Percentiles rank a stretch among this genome's conserved stretches.
Evolutionary conservation across 1,284 basidiomycete genomes (phyloP).

Genomic region (Microbotryomycetes sp.): DNA sequence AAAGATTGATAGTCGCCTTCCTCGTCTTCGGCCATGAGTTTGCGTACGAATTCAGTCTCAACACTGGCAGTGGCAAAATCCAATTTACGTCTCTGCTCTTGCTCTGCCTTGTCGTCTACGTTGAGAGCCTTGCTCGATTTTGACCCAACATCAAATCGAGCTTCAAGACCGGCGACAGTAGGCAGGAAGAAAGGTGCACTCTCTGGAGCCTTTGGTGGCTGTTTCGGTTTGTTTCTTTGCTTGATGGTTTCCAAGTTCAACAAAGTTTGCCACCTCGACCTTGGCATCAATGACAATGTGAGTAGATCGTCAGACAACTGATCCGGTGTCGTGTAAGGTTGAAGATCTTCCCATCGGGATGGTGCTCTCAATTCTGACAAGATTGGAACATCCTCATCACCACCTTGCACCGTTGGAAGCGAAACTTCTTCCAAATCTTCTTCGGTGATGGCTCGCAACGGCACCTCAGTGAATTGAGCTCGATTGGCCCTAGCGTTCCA

Average conservation of each 20-base stretch:
- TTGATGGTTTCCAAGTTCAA: slow-evolving; percentile 94
- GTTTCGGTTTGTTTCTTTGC: slow-evolving; percentile 94
- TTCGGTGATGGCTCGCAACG: slow-evolving; percentile 71
- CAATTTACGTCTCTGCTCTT: slow-evolving; percentile 50
- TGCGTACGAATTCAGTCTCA: slow-evolving; percentile 68
- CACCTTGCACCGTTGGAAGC: slow-evolving; percentile 77
- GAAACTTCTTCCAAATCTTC: slow-evolving; percentile 57
- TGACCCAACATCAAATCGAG: slow-evolving; percentile 60
- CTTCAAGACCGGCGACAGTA: slow-evolving; percentile 74
- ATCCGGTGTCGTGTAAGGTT: slow-evolving; percentile 67
- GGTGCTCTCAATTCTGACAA: slow-evolving; percentile 21
- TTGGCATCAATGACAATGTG: slow-evolving; percentile 84
- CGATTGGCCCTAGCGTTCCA: slow-evolving; percentile 72
- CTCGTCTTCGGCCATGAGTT: slow-evolving; percentile 54
- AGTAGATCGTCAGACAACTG: slow-evolving; percentile 79
- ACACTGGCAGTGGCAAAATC: slow-evolving; percentile 53
- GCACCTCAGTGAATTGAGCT: slow-evolving; percentile 81
- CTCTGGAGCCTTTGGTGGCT: slow-evolving; percentile 88
- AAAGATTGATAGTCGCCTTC: slow-evolving; percentile 66
- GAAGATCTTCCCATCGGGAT: slow-evolving; percentile 45
- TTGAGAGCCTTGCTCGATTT: slow-evolving; percentile 39
- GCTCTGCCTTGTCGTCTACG: slow-evolving; percentile 47
- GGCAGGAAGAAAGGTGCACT: slow-evolving; percentile 96
- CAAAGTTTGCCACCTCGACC: slow-evolving; percentile 91
- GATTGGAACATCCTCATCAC: slow-evolving; percentile 50